Conservation (phyloP, 2,329 filamentous ascomycete genomes). For the Penicillium sp. region DNA sequence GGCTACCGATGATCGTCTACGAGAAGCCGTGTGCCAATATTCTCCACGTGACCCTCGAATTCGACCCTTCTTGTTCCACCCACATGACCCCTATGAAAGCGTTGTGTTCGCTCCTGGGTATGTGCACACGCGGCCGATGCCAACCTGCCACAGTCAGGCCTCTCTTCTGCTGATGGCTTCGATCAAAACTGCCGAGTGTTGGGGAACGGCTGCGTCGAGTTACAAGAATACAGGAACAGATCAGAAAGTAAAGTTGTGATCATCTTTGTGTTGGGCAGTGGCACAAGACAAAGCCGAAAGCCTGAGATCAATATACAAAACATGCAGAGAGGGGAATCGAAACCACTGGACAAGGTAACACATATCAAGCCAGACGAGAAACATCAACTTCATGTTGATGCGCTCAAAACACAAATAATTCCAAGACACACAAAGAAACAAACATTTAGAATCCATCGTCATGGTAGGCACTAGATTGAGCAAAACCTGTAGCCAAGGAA, state of each 20-base stretch:
- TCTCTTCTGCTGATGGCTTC: background rate
- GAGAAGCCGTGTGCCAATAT: background rate
- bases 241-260: constrained; percentile 14
- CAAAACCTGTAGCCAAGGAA: constrained; percentile 10
- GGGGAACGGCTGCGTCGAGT: background rate
- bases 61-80: too few relatives aligned
- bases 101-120: background rate
- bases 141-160: background rate
- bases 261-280: constrained; percentile 17
- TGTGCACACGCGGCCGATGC: background rate
- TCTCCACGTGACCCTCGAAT: background rate
- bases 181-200: background rate
- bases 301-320: constrained; percentile 28
- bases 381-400: constrained; percentile 25
- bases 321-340: constrained; percentile 38
- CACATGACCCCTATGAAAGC: background rate
- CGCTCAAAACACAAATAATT: constrained; percentile 10
- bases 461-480: constrained; percentile 22
- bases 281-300: constrained; percentile 19
- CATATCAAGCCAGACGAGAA: constrained; percentile 26
- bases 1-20: background rate
- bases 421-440: constrained; percentile 13
- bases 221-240: background rate
- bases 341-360: constrained; percentile 25
- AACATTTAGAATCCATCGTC: constrained; percentile 25